A percentile compares a stretch with the other conserved stretches of the same genome.
phyloP scores from a whole-genome alignment of 2,329 filamentous ascomycete genomes.

The Onygenales sp. region DNA sequence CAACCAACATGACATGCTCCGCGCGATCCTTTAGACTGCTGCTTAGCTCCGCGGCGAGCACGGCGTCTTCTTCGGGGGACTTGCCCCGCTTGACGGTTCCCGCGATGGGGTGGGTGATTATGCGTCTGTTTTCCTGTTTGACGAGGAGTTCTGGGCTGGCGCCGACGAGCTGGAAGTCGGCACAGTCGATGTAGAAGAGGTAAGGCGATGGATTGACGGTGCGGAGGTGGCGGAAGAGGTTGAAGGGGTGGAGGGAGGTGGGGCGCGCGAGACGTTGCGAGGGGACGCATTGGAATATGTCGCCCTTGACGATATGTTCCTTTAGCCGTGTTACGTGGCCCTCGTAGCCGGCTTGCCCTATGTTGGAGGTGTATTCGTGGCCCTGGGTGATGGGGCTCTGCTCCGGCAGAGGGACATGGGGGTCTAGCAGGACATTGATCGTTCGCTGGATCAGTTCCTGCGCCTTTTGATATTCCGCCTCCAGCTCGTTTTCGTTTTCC shows the following conservation, averaged over 20 bases:
- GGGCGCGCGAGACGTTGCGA: constrained; percentile 87
- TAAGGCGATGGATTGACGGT: constrained; percentile 98
- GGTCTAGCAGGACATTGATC: constrained; percentile 61
- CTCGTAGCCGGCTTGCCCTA: constrained; percentile 82
- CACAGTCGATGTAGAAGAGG: constrained; percentile 89
- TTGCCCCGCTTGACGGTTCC: constrained; percentile 85
- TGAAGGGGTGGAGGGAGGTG: constrained; percentile 89
- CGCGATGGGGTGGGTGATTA: constrained; percentile 95
- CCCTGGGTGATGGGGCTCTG: constrained; percentile 64
- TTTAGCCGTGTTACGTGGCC: constrained; percentile 78
- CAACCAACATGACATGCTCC: constrained; percentile 96
- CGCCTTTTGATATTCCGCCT: constrained; percentile 61
- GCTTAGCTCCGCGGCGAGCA: constrained; percentile 65
- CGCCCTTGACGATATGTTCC: constrained; percentile 78
- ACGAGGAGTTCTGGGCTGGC: constrained; percentile 92
- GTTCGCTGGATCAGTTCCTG: constrained; percentile 54
- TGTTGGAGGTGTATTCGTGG: constrained; percentile 82
- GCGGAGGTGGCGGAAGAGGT: constrained; percentile 90
- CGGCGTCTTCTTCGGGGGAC: constrained; percentile 70
- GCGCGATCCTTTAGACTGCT: constrained; percentile 82
- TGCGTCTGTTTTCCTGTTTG: constrained; percentile 74
- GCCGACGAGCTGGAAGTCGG: constrained; percentile 87
- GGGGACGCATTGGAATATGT: constrained; percentile 96
- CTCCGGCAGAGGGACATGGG: constrained; percentile 65
- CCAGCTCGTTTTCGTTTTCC: constrained; percentile 46